Evolutionary conservation across 2,329 filamentous ascomycete species (phyloP).

Genomic region (Aphanocladium album): DNA sequence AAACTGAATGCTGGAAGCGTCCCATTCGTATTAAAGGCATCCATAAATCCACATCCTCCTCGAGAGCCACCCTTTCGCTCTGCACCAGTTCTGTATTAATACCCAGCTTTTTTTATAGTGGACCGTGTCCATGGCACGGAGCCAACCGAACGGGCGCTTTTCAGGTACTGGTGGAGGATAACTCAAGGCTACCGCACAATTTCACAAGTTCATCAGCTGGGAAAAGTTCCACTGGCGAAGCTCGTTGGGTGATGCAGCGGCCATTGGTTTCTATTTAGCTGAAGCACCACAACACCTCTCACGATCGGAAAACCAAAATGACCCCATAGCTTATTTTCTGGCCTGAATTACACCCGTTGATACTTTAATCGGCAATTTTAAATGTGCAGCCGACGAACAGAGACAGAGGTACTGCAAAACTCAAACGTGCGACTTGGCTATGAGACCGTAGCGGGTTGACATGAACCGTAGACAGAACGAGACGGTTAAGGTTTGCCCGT

Average conservation of each 20-base stretch:
- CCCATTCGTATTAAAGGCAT: no score
- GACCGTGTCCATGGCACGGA: constrained; percentile 1
- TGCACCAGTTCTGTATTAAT: neutral
- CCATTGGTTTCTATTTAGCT: no score
- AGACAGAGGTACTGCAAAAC: neutral
- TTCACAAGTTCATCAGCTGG: neutral
- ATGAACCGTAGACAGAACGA: neutral
- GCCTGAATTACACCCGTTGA: no score
- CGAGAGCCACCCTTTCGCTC: neutral
- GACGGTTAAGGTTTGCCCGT: neutral
- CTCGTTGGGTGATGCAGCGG: no score
- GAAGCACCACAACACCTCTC: neutral
- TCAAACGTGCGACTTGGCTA: neutral
- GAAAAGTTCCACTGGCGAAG: neutral
- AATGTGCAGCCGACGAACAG: no score
- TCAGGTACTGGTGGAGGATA: neutral
- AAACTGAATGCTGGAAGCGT: no score
- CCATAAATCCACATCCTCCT: no score
- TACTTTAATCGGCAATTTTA: no score
- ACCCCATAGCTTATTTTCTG: no score
- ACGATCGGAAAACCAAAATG: no score
- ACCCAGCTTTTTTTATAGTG: neutral
- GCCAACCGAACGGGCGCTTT: constrained; percentile 1
- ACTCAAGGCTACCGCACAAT: neutral
- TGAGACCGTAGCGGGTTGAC: neutral